Base-by-base conservation (phyloP, 306 rosid genomes). In the Cicer judaicum region DNA sequence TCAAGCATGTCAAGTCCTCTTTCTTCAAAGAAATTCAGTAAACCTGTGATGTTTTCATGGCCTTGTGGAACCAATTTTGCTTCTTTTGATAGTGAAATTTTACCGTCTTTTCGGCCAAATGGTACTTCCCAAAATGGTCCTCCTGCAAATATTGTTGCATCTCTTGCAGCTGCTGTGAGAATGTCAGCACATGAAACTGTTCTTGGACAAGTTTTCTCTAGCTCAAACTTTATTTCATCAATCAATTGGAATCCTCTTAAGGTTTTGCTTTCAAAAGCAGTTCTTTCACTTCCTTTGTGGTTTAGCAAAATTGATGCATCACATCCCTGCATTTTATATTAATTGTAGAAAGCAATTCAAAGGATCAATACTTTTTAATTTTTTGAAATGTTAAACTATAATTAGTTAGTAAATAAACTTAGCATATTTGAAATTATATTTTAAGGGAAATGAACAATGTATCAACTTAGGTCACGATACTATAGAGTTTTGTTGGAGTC, bases 91-190 rank as follows among this genome's bases (percentile, higher is more conserved):
- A 85, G 1, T 13, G 97, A 89, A 38, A 88, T 40, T 29, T 55
- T 82, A 0, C 98, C 98, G 7, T 93, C 98, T 80, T 63, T 84
- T 0, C 98, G 83, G 14, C 97, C 97, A 3, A 88, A 84, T 19
- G 91, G 96, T 44, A 93, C 96, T 77, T 91, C 91, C 98, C 98
- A 93, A 68, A 93, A 93, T 0, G 98, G 98, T 1, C 96, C 98
- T 42, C 96, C 97, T 0, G 92, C 93, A 1, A 85, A 8, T 42
- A 93, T 76, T 6, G 97, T 89, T 56, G 97, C 98, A 55, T 93
- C 98, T 82, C 97, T 89, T 9, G 97, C 88, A 6, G 90, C 96
- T 0, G 94, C 89, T 0, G 98, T 85, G 64, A 93, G 89, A 72
- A 93, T 88, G 81, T 93, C 98, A 43, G 98, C 87, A 70, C 94